Evolutionary conservation across 345 rosid species (phyloP).

Genomic region (Limnanthes douglasii): DNA sequence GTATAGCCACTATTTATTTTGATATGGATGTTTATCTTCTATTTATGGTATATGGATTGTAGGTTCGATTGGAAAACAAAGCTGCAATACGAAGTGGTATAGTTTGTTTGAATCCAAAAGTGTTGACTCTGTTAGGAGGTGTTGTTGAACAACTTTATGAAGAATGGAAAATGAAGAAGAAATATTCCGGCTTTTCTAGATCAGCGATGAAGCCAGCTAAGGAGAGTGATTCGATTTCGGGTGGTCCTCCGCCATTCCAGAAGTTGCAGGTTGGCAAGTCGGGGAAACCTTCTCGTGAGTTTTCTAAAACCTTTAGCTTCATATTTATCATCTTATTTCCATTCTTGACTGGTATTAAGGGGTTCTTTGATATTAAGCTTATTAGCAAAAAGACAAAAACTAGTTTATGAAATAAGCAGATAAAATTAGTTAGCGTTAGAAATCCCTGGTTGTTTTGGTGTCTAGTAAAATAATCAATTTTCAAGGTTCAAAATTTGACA

Average conservation of each 20-base stretch:
- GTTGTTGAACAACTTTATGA: slow-evolving; percentile 62
- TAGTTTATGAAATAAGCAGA: too few species aligned
- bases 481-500: too few species aligned
- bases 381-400: too few species aligned
- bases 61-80: slow-evolving; percentile 78
- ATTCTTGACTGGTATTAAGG: too few species aligned
- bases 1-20: too few species aligned
- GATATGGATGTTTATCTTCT: too few species aligned
- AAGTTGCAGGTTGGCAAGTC: slow-evolving; percentile 49
- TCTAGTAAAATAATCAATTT: too few species aligned
- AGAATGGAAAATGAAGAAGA: slow-evolving; percentile 86
- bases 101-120: slow-evolving; percentile 52
- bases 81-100: slow-evolving; percentile 43
- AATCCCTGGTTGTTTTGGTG: too few species aligned
- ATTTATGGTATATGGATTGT: slow-evolving; percentile 8
- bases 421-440: too few species aligned
- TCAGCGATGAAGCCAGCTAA: slow-evolving; percentile 28
- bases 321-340: neutral
- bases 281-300: slow-evolving; percentile 15
- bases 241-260: slow-evolving; percentile 83
- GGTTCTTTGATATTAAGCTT: too few species aligned
- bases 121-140: slow-evolving; percentile 60
- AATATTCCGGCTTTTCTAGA: slow-evolving; percentile 45
- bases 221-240: slow-evolving; percentile 31
- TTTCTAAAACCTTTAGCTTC: slow-evolving; percentile 1